Evolutionary conservation across 2,329 filamentous ascomycete species (phyloP), one percentile per base, ranked within the genome.

Genomic region (Dactylellina haptotyla): DNA sequence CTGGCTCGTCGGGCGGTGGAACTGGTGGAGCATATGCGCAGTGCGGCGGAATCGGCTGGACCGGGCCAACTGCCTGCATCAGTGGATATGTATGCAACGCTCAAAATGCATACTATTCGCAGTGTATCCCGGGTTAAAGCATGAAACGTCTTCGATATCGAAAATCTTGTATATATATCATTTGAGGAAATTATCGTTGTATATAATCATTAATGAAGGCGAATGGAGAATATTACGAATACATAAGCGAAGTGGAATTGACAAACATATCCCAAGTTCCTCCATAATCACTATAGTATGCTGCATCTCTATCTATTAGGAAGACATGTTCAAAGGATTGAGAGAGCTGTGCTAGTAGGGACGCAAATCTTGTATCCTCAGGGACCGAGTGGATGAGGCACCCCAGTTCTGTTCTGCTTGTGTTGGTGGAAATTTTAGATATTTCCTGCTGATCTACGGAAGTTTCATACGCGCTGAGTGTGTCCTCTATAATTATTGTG

Each of bases 31-130:
- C 28, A 12, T 66, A 41, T 34, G 48, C 28, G 4, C 69, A 73
- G n/a, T 73, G 83, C 76, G 84, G 83, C 76, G 84, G 83, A 16
- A 63, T 66, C 30, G 75, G 76, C 37, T 75, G 62, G 43, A 67
- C 65, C 59, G 76, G 77, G 4, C 43, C 63, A 3, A 78, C 75
- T 10, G 54, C 62, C n/a, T 78, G 76, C 61, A 75, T 64, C 14
- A 61, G 71, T 28, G 74, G 76, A 9, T 76, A 67, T 16, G 61
- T 57, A 37, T 79, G 78, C 50, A 57, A 45, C 5, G 63, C 63
- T 18, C 39, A 48, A 18, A 77, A 77, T 50, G 41, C 63, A 12
- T 79, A 76, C 65, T 77, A 78, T 32, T 77, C 75, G 12, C 78
- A 79, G 66, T 79, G 78, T 51, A 41, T 77, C 57, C 69, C 75